Evolutionary conservation across 805 yeast species (phyloP).

Genomic region (Starmerella stellata): DNA sequence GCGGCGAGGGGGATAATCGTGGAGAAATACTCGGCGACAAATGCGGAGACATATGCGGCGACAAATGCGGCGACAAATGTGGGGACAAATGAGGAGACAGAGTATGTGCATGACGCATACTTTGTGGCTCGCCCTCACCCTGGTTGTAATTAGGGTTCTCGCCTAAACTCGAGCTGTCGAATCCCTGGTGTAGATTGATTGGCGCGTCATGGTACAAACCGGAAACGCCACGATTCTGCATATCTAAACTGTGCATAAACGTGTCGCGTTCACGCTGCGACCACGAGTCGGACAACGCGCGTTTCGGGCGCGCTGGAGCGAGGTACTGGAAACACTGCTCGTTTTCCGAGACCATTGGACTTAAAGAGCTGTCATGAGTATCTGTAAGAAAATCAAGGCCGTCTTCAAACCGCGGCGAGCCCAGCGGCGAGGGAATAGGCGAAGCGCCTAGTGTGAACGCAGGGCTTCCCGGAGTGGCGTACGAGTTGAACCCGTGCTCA

Average conservation of each 20-base stretch:
- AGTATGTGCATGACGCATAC: no score
- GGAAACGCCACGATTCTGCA: constrained; percentile 1
- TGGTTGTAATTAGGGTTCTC: not conserved
- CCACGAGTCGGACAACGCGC: constrained; percentile 14
- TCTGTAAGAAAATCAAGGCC: not conserved
- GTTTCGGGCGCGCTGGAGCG: not conserved
- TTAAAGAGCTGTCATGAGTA: not conserved
- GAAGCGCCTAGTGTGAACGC: not conserved
- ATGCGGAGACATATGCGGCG: constrained; percentile 3
- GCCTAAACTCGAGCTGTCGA: not conserved
- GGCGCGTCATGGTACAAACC: not conserved
- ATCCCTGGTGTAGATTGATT: not conserved
- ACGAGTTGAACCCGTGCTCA: not conserved
- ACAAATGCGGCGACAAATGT: constrained; percentile 1
- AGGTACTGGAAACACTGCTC: not conserved
- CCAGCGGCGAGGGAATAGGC: not conserved
- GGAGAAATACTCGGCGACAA: no score
- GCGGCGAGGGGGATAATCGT: not conserved
- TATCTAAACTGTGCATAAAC: constrained; percentile 8
- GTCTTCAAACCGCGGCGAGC: not conserved
- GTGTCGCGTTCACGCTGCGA: constrained; percentile 7
- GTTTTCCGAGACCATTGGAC: not conserved
- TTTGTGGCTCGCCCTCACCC: not conserved
- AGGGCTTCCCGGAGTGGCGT: not conserved
- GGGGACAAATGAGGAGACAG: not conserved